A percentile compares a stretch with the other conserved stretches of the same genome.
These are phyloP conservation scores for Colletotrichum limetticola DNA, from an alignment of 2,329 filamentous ascomycete genomes.

Conservation along the genomic window DNA sequence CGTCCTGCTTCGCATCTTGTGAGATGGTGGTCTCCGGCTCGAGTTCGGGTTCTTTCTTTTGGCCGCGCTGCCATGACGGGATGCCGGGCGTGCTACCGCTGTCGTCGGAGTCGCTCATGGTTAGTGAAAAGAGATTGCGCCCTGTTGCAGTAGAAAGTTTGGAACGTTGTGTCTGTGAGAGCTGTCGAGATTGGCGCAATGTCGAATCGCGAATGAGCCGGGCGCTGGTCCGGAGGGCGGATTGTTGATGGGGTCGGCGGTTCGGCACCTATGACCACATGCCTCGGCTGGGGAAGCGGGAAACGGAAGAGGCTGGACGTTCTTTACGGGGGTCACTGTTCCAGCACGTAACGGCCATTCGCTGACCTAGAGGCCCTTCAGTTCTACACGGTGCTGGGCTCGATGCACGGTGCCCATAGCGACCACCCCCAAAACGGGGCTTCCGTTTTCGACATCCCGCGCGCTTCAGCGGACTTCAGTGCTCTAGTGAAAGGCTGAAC, in stretches of 20 bases:
- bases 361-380: neutral
- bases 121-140: neutral
- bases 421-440: conserved; percentile 15
- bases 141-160: neutral
- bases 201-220: neutral
- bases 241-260: conserved; percentile 10
- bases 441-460: conserved; percentile 30
- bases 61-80: conserved; percentile 46
- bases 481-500: conserved; percentile 31
- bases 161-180: neutral
- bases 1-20: conserved; percentile 10
- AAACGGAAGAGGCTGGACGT: conserved; percentile 22
- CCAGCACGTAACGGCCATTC: neutral
- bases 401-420: conserved; percentile 29
- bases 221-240: neutral
- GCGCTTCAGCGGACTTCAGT: conserved; percentile 32
- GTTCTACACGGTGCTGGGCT: conserved; percentile 1
- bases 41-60: conserved; percentile 15
- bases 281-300: conserved; percentile 32
- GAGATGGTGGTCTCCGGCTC: conserved; percentile 13
- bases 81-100: conserved; percentile 39
- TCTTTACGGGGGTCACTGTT: neutral
- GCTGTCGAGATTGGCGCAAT: neutral
- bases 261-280: conserved; percentile 34
- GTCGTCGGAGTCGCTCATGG: conserved; percentile 48